Percentiles rank a stretch among this genome's conserved stretches.
Evolutionary conservation across 2,329 filamentous ascomycete genomes (phyloP).

Genomic region (Alternaria gaisen): DNA sequence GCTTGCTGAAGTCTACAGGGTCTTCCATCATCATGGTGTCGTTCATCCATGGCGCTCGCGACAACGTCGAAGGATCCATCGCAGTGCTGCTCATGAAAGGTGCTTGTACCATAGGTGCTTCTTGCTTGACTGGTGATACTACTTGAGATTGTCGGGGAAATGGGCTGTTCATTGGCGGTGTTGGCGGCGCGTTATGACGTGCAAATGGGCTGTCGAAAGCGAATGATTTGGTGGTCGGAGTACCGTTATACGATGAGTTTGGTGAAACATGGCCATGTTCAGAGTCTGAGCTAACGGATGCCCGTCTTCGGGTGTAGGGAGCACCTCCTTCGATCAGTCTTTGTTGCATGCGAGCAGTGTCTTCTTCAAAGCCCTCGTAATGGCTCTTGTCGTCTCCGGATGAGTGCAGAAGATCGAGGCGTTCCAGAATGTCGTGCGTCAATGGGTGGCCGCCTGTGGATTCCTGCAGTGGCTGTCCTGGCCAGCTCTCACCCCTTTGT

Average conservation of each 20-base stretch:
- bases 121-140: constrained; percentile 42
- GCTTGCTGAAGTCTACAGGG: constrained; percentile 46
- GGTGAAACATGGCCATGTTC: constrained; percentile 60
- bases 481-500: constrained; percentile 64
- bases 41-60: constrained; percentile 40
- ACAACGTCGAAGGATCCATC: constrained; percentile 43
- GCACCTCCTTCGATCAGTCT: constrained; percentile 63
- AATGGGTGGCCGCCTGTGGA: constrained; percentile 64
- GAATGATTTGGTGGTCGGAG: constrained; percentile 48
- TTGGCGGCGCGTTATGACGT: constrained; percentile 48
- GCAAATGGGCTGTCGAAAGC: constrained; percentile 43
- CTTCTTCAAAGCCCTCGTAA: constrained; percentile 67
- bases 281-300: constrained; percentile 66
- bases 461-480: constrained; percentile 62
- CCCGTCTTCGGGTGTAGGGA: constrained; percentile 61
- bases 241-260: constrained; percentile 49
- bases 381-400: constrained; percentile 56
- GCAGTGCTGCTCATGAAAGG: constrained; percentile 41
- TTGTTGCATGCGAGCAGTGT: constrained; percentile 64
- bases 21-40: constrained; percentile 51
- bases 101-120: constrained; percentile 40
- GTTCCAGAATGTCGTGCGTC: constrained; percentile 70
- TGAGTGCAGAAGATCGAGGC: constrained; percentile 65
- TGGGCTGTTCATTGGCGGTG: constrained; percentile 51
- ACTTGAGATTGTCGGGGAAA: constrained; percentile 49